Percentiles rank a stretch among this genome's conserved stretches.
phyloP scores from a whole-genome alignment of 2,329 filamentous ascomycete genomes.

The Microdochium trichocladiopsis region DNA sequence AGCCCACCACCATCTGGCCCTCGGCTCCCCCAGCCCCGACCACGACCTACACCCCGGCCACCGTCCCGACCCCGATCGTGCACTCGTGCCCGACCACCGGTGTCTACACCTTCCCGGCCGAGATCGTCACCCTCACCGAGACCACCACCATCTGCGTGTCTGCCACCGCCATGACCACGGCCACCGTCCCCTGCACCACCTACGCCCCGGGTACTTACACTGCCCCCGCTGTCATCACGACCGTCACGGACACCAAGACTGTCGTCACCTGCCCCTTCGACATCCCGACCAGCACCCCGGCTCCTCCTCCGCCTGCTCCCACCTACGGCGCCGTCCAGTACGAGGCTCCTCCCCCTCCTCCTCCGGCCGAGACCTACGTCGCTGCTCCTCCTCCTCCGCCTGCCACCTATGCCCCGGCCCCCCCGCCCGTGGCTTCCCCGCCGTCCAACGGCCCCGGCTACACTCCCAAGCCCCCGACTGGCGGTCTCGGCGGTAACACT shows the following conservation, averaged over 20 bases:
- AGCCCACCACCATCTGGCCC: slow-evolving; percentile 50
- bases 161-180: slow-evolving; percentile 54
- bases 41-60: slow-evolving; percentile 31
- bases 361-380: background rate
- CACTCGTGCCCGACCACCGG: slow-evolving; percentile 58
- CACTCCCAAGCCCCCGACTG: slow-evolving; percentile 15
- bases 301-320: slow-evolving; percentile 10
- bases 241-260: slow-evolving; percentile 60
- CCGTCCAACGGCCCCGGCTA: slow-evolving; percentile 12
- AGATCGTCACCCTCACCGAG: slow-evolving; percentile 60
- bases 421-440: slow-evolving; percentile 10
- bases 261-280: slow-evolving; percentile 65
- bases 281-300: slow-evolving; percentile 17
- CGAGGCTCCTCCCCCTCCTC: slow-evolving; percentile 6
- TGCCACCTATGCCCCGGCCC: slow-evolving; percentile 16
- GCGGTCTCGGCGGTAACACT: slow-evolving; percentile 26
- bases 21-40: slow-evolving; percentile 6
- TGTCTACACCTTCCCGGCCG: slow-evolving; percentile 69
- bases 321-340: slow-evolving; percentile 13
- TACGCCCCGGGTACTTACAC: slow-evolving; percentile 71
- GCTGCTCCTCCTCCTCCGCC: slow-evolving; percentile 8
- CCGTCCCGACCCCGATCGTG: slow-evolving; percentile 44
- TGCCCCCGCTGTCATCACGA: slow-evolving; percentile 58
- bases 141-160: slow-evolving; percentile 61
- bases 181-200: slow-evolving; percentile 52